These are phyloP conservation scores for Ophiobolus disseminans DNA, from an alignment of 2,329 filamentous ascomycete genomes.

Conservation along the genomic window DNA sequence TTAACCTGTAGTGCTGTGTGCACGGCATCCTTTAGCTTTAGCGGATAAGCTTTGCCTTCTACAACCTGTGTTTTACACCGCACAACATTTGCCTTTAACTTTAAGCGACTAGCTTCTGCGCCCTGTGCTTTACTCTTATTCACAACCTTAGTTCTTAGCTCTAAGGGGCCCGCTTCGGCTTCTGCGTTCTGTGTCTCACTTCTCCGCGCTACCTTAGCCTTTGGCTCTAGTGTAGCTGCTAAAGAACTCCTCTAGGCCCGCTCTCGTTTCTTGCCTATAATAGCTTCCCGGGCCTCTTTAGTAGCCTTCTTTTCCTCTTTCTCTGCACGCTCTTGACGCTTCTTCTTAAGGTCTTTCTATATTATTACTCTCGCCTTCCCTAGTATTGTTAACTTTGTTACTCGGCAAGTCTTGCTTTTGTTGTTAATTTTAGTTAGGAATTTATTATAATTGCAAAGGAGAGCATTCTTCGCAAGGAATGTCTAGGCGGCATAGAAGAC, in stretches of 20 bases:
- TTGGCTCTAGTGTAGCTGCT: neutral
- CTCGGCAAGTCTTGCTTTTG: conserved; percentile 24
- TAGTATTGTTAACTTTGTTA: conserved; percentile 22
- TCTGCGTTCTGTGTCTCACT: neutral
- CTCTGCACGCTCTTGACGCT: neutral
- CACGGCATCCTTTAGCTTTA: neutral
- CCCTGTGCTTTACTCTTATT: neutral
- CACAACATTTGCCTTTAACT: neutral
- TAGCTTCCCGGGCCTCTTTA: neutral
- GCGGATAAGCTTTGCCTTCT: neutral
- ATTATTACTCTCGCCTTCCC: conserved; percentile 32
- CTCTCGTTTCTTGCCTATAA: neutral
- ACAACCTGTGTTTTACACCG: neutral
- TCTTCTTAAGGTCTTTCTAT: conserved; percentile 10
- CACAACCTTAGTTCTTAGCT: neutral
- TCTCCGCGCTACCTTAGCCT: neutral
- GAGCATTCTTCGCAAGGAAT: neutral
- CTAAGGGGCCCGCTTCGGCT: neutral
- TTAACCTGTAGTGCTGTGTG: neutral
- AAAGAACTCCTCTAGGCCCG: neutral
- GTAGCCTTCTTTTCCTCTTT: conserved; percentile 1
- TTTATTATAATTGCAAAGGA: conserved; percentile 3
- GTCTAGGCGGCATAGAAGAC: neutral
- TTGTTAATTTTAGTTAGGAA: conserved; percentile 29
- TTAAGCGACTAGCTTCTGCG: neutral